These are phyloP conservation scores for Neurospora sp. DNA, from an alignment of 495 filamentous ascomycete genomes.

Conservation along the genomic window DNA sequence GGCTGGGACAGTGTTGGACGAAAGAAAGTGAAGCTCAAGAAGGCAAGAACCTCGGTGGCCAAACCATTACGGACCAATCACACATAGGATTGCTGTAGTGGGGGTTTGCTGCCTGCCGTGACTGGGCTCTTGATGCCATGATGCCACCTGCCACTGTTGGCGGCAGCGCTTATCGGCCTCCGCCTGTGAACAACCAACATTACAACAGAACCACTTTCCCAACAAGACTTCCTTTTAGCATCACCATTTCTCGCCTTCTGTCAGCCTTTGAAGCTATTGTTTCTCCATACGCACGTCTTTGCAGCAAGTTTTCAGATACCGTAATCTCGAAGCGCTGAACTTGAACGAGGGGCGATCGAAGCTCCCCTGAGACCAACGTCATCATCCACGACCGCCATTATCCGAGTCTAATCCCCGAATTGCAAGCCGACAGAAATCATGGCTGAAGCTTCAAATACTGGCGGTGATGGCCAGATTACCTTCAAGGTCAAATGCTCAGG, in stretches of 20 bases:
- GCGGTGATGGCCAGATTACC: constrained; percentile 53
- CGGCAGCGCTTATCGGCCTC: neutral
- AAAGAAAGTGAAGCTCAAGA: neutral
- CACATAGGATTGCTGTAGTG: neutral
- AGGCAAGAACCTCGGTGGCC: neutral
- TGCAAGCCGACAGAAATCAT: constrained; percentile 22
- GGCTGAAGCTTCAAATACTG: constrained; percentile 44
- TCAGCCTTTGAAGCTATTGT: neutral
- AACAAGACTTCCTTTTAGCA: neutral
- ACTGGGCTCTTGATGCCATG: neutral
- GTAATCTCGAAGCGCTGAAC: neutral
- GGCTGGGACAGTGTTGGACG: neutral
- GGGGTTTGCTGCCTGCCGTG: neutral
- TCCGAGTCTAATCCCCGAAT: neutral
- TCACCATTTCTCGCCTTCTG: neutral
- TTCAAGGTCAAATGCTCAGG: constrained; percentile 90
- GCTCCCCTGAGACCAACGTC: constrained; percentile 4
- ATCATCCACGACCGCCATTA: constrained; percentile 6
- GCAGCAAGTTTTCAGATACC: neutral
- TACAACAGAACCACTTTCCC: neutral
- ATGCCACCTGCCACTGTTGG: neutral
- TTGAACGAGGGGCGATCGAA: neutral
- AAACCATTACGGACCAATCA: neutral
- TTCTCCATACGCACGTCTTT: neutral
- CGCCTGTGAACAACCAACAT: neutral